Conservation (phyloP, 352 stramenopile genomes). For the Pythium insidiosum region DNA sequence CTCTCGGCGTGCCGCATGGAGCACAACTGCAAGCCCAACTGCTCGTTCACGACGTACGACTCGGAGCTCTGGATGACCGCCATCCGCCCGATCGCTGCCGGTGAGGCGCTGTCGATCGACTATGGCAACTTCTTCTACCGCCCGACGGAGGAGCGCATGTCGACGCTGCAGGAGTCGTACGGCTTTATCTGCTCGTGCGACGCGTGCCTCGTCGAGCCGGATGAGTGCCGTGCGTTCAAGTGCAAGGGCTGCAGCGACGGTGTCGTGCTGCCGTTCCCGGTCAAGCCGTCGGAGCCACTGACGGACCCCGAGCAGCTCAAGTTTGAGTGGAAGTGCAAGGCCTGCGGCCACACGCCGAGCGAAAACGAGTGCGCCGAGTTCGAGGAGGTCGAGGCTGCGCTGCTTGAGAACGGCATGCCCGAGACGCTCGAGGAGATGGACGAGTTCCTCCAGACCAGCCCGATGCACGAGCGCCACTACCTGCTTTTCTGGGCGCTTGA, state of each 20-base stretch:
- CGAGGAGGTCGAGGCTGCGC: constrained; percentile 31
- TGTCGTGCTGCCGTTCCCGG: constrained; percentile 37
- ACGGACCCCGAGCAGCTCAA: constrained; percentile 29
- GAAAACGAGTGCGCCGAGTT: constrained; percentile 25
- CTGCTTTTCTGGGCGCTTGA: constrained; percentile 74
- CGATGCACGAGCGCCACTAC: constrained; percentile 62
- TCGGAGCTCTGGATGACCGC: constrained; percentile 69
- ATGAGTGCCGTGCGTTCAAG: constrained; percentile 47
- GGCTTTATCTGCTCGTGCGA: constrained; percentile 58
- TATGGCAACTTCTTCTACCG: constrained; percentile 79
- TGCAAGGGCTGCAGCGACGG: constrained; percentile 32
- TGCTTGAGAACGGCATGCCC: constrained; percentile 54
- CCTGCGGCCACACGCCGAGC: constrained; percentile 27
- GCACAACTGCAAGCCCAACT: constrained; percentile 65
- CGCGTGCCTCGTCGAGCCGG: constrained; percentile 34
- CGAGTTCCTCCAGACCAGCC: constrained; percentile 25
- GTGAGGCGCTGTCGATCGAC: constrained; percentile 67
- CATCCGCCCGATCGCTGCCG: constrained; percentile 48
- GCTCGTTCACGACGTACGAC: constrained; percentile 67
- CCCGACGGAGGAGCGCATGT: constrained; percentile 44
- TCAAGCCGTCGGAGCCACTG: constrained; percentile 8
- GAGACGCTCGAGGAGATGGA: constrained; percentile 57
- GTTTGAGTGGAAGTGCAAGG: constrained; percentile 49
- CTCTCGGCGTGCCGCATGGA: constrained; percentile 66
- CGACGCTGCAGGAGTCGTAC: constrained; percentile 51